phyloP scores from a whole-genome alignment of 805 yeast genomes.

The Metschnikowia amazonensis region DNA sequence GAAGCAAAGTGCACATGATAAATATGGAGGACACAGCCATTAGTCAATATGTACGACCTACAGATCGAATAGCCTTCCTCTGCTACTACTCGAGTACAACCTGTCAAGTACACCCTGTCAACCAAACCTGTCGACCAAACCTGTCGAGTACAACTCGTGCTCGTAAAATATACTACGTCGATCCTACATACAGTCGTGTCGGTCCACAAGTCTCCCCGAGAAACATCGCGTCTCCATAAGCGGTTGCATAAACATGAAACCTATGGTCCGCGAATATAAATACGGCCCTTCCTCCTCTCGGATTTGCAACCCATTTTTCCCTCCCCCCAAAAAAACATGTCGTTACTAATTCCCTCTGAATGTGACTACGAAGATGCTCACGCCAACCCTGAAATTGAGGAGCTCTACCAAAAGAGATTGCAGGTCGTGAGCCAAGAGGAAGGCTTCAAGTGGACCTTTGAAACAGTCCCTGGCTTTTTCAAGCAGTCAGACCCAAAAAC shows the following conservation, averaged over 20 bases:
- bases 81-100: too few species aligned
- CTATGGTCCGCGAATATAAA: background rate
- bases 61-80: too few species aligned
- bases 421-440: conserved; percentile 6
- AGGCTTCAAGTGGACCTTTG: conserved; percentile 38
- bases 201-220: background rate
- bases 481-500: conserved; percentile 42
- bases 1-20: too few species aligned
- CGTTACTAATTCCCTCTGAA: conserved; percentile 24
- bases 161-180: too few species aligned
- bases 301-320: background rate
- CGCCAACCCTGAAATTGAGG: conserved; percentile 11
- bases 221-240: background rate
- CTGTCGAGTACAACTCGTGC: too few species aligned
- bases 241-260: background rate
- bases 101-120: too few species aligned
- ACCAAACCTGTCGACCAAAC: too few species aligned
- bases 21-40: too few species aligned
- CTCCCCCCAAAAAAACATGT: conserved; percentile 6
- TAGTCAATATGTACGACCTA: too few species aligned
- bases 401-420: conserved; percentile 9
- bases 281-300: background rate
- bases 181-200: too few species aligned
- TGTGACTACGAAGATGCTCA: conserved; percentile 28
- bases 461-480: conserved; percentile 49